Conservation (phyloP, 202 grass and related monocot species). For the Setaria italica region DNA sequence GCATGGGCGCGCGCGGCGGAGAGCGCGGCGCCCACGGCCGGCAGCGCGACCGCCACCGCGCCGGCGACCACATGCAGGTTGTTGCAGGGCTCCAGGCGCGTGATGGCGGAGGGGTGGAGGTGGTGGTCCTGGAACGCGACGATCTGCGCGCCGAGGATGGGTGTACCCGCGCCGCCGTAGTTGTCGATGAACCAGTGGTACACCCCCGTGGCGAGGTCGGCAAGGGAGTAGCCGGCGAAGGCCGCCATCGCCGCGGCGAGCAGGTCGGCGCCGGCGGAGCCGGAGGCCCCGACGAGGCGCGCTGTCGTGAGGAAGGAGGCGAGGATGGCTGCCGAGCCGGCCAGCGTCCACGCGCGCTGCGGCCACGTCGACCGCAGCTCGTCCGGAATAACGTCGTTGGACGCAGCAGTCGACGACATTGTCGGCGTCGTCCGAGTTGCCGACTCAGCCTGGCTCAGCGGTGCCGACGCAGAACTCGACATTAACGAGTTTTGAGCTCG, state of each 20-base stretch:
- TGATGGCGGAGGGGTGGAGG: constrained; percentile 62
- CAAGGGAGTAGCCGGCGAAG: constrained; percentile 53
- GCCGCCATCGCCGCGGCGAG: constrained; percentile 50
- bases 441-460: constrained; percentile 22
- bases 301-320: constrained; percentile 52
- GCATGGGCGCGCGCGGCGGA: background rate
- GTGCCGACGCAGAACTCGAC: no score
- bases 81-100: constrained; percentile 65
- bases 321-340: constrained; percentile 60
- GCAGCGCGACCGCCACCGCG: constrained; percentile 48
- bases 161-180: constrained; percentile 70
- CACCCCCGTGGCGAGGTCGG: constrained; percentile 70
- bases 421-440: background rate
- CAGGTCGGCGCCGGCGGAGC: constrained; percentile 28
- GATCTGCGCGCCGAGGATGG: constrained; percentile 72
- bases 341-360: constrained; percentile 69
- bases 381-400: constrained; percentile 34
- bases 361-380: constrained; percentile 77
- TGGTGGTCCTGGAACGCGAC: constrained; percentile 87
- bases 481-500: no score
- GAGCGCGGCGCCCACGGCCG: constrained; percentile 31
- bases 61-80: constrained; percentile 61
- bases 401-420: background rate
- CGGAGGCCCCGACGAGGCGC: constrained; percentile 34
- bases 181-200: constrained; percentile 96